phyloP scores from a whole-genome alignment of 2,329 filamentous ascomycete genomes.

The Pseudocercospora musae region DNA sequence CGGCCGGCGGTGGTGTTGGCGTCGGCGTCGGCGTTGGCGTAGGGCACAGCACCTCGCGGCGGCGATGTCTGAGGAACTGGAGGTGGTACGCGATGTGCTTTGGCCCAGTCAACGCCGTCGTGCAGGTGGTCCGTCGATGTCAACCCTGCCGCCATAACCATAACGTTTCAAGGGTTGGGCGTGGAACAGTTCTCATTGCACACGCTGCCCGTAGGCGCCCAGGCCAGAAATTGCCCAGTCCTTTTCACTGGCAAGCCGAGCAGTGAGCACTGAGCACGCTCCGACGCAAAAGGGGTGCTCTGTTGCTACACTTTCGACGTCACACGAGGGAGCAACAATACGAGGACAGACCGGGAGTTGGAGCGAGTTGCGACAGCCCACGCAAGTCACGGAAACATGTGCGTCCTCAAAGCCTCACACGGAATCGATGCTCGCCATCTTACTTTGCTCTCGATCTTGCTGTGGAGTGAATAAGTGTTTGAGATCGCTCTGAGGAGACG shows the following conservation, averaged over 20 bases:
- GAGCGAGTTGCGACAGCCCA: neutral
- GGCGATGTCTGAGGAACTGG: conserved; percentile 14
- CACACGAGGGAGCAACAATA: conserved; percentile 3
- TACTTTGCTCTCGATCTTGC: neutral
- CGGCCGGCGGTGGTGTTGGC: neutral
- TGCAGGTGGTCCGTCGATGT: conserved; percentile 19
- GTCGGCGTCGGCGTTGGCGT: too few species aligned
- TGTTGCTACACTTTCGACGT: neutral
- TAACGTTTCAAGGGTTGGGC: conserved; percentile 16
- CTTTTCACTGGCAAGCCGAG: neutral
- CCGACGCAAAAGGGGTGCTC: neutral
- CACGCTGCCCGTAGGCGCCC: neutral
- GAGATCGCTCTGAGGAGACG: neutral
- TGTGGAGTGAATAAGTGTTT: neutral
- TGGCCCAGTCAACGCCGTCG: conserved; percentile 25
- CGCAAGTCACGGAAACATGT: neutral
- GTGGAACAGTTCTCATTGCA: neutral
- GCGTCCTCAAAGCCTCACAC: neutral
- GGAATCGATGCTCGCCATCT: neutral
- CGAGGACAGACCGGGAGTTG: neutral
- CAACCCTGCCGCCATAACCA: conserved; percentile 27
- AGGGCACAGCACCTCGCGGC: neutral
- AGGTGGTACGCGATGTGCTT: conserved; percentile 23
- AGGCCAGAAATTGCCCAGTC: neutral
- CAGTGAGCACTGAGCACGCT: too few species aligned